Conservation (phyloP, 2,329 filamentous ascomycete genomes). For the Alternaria sp. region DNA sequence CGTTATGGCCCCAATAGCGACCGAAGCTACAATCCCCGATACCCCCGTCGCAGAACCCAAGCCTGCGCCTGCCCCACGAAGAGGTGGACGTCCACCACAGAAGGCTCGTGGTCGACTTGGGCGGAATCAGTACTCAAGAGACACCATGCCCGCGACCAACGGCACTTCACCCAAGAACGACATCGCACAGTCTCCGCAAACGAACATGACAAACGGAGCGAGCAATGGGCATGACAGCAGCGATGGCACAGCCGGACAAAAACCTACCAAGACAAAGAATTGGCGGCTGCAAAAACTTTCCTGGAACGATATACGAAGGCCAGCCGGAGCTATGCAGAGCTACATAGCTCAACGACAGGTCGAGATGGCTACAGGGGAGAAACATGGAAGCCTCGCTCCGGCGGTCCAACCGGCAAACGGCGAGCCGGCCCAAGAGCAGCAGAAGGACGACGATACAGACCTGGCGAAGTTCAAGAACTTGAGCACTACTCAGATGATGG, state of each 20-base stretch:
- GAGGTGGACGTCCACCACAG: conserved; percentile 43
- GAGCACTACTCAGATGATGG: conserved; percentile 88
- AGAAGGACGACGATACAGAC: conserved; percentile 52
- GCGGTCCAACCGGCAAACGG: conserved; percentile 39
- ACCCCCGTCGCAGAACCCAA: conserved; percentile 31
- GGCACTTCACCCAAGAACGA: conserved; percentile 43
- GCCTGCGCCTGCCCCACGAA: conserved; percentile 37
- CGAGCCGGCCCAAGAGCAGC: conserved; percentile 21
- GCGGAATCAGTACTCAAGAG: conserved; percentile 49
- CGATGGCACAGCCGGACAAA: conserved; percentile 61
- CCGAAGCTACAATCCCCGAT: conserved; percentile 37
- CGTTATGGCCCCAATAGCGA: conserved; percentile 20
- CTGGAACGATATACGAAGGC: conserved; percentile 86
- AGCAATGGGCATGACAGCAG: conserved; percentile 58
- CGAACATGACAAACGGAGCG: conserved; percentile 38
- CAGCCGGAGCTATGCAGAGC: conserved; percentile 82
- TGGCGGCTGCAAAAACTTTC: conserved; percentile 67
- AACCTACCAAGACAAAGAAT: conserved; percentile 65
- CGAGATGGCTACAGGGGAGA: conserved; percentile 72
- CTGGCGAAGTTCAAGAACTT: conserved; percentile 69
- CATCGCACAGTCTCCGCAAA: conserved; percentile 39
- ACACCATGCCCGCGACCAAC: conserved; percentile 41
- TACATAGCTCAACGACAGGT: conserved; percentile 90
- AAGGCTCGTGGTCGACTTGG: conserved; percentile 43
- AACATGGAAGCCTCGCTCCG: conserved; percentile 31